phyloP scores from a whole-genome alignment of 176 grass and related monocot species.

The Metroxylon sagu region DNA sequence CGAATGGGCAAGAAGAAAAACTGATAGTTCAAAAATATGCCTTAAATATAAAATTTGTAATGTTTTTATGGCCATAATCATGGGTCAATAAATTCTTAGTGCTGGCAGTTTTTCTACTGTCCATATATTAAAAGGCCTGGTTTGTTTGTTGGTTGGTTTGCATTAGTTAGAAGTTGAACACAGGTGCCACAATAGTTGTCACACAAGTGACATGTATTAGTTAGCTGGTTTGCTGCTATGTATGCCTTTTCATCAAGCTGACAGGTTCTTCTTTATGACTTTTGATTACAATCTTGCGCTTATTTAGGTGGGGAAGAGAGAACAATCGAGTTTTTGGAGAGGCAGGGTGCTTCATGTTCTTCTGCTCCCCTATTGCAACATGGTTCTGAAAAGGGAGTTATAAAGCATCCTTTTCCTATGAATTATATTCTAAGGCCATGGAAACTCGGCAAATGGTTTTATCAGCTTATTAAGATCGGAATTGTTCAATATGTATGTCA shows the following conservation, averaged over 20 bases:
- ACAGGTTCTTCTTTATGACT: not conserved
- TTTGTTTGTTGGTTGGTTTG: too few species aligned
- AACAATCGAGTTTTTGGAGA: constrained; percentile 91
- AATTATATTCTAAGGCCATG: constrained; percentile 83
- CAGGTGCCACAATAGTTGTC: too few species aligned
- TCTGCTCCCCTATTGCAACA: constrained; percentile 54
- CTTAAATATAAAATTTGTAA: too few species aligned
- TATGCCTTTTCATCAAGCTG: not conserved
- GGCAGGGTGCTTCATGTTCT: constrained; percentile 59
- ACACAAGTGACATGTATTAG: too few species aligned
- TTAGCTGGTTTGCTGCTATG: not conserved
- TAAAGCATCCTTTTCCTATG: constrained; percentile 94
- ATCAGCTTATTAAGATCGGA: constrained; percentile 89
- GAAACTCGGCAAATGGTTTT: constrained; percentile 69
- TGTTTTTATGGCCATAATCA: too few species aligned
- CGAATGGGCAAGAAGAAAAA: too few species aligned
- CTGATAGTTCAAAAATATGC: too few species aligned
- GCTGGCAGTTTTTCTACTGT: too few species aligned
- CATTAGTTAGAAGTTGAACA: too few species aligned
- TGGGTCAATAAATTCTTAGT: too few species aligned
- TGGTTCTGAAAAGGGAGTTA: constrained; percentile 56
- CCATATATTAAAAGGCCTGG: too few species aligned
- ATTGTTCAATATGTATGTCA: constrained; percentile 94
- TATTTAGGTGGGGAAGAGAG: constrained; percentile 76
- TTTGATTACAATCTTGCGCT: not conserved